Base-by-base conservation (phyloP, 371 early-diverging fungal genomes). In the Mortierella sp. region DNA sequence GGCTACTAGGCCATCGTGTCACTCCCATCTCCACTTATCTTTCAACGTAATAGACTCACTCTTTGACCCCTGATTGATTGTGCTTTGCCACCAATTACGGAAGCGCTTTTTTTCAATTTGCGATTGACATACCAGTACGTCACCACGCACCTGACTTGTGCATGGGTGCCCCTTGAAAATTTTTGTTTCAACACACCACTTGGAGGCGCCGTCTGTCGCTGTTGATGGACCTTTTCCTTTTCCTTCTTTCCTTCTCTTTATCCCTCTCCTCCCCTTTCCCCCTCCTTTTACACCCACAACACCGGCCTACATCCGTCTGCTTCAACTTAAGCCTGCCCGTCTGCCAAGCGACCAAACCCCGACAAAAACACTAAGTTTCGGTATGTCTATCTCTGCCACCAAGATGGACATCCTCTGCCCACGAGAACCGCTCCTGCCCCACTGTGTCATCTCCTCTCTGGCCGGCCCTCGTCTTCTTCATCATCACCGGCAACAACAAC, bases 341-440 rank as follows among this genome's bases (percentile, higher is more conserved):
- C 55, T 29, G 55, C 55, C 55, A 53, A 53, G 55, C n/a, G n/a
- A n/a, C 55, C 55, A 53, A 29, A 13, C 55, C 14, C 26, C 26
- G 10, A 52, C 22, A 7, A 26, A 53, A 29, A 26, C 9, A n/a
- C 52, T 48, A 67, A 76, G 70, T 76, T 74, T 74, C 76, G 80
- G 80, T 79, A 79, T 79, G 80, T 79, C 80, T 79, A 58, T 79
- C 80, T 79, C 65, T 72, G 71, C 80, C 52, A 67, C 68, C 75
- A 79, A 79, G 80, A 79, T 79, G 80, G 80, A 79, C 80, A 79
- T 74, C 80, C 80, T 74, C 71, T 74, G 74, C 74, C 41, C 61
- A 16, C 75, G 37, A 64, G 66, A 66, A 47, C 64, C 40, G 66
- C 53, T 41, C 64, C 58, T 45, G 70, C 66, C 47, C 45, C 66